Evolutionary conservation across 192 early-diverging fungal species (phyloP), one percentile per base, ranked within the genome.

Genomic region (Mycoemilia scoparia): DNA sequence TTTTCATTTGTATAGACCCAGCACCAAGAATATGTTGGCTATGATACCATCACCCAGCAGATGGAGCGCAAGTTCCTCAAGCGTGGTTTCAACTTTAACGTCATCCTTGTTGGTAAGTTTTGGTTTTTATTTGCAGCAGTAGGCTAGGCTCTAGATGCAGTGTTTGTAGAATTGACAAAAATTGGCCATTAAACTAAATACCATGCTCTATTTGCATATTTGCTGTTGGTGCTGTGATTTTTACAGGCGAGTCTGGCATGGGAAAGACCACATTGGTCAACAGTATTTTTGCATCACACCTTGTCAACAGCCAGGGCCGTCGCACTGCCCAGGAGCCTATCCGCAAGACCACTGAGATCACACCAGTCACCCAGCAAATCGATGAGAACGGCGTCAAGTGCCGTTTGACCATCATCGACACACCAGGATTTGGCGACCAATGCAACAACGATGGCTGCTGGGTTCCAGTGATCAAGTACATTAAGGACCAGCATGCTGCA

Each of bases 381-480:
- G 86, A 96, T 49, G 93, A 98, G 57, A 91, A 88, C 44, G 85
- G 82, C 26, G 89, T 97, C 36, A 73, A 73, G 34, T 70, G 95
- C 54, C 77, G 75, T 64, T 70, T 98, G 46, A 93, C 88, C 41
- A 85, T 98, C 50, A 83, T 91, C 26, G 93, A 98, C 50, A 98
- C 93, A 33, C 93, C 93, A 27, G 93, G 93, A 28, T 97, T 83
- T 44, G 90, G 85, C 42, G 93, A 97, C 67, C 87, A 91, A 63
- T 87, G 92, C 45, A 96, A 98, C 73, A 98, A 98, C 68, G 90
- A 93, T 49, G 73, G 80, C 40, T 96, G 93, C 83, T 93, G 89
- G 89, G 84, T 87, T 39, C 87, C 85, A n/a, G 85, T 97, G 41
- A 76, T 89, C 54, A 92, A 92, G 65, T 88, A 90, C 70, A 95